A percentile compares a stretch with the other conserved stretches of the same genome.
These are phyloP conservation scores for Sugiyamaella mastotermitis DNA, from an alignment of 805 yeast genomes.

Conservation along the genomic window DNA sequence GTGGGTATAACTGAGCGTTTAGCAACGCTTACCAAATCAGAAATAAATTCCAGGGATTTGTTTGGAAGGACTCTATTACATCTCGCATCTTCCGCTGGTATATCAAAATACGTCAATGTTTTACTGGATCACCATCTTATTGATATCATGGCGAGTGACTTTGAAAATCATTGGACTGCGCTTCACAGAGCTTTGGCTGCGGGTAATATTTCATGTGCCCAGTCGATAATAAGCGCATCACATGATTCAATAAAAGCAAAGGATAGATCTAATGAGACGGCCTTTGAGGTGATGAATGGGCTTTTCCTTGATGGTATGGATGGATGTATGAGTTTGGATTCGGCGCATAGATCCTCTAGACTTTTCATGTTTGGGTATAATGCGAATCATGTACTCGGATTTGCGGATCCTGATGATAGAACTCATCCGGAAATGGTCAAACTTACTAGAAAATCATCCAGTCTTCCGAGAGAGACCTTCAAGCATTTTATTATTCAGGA, in stretches of 20 bases:
- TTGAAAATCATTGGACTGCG: constrained; percentile 78
- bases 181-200: constrained; percentile 63
- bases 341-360: constrained; percentile 4
- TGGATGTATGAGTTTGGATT: constrained; percentile 2
- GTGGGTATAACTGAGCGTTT: constrained; percentile 9
- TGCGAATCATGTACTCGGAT: constrained; percentile 55
- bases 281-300: constrained; percentile 54
- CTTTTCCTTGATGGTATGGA: constrained; percentile 11
- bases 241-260: constrained; percentile 43
- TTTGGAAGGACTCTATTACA: constrained; percentile 50
- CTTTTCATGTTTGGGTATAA: constrained; percentile 60
- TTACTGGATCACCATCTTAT: constrained; percentile 44
- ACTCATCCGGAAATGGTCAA: constrained; percentile 37
- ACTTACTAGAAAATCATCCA: constrained; percentile 17
- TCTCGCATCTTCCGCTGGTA: constrained; percentile 28
- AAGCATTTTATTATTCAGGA: constrained; percentile 41
- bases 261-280: constrained; percentile 68
- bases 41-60: constrained; percentile 45
- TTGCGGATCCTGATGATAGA: constrained; percentile 57
- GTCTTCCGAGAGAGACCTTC: constrained; percentile 23
- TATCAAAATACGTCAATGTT: constrained; percentile 29
- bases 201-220: constrained; percentile 52
- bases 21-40: constrained; percentile 9
- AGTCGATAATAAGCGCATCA: constrained; percentile 33
- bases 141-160: constrained; percentile 43